Base-by-base conservation (phyloP, 1,139 yeast genomes). In the Suhomyces guaymorum region DNA sequence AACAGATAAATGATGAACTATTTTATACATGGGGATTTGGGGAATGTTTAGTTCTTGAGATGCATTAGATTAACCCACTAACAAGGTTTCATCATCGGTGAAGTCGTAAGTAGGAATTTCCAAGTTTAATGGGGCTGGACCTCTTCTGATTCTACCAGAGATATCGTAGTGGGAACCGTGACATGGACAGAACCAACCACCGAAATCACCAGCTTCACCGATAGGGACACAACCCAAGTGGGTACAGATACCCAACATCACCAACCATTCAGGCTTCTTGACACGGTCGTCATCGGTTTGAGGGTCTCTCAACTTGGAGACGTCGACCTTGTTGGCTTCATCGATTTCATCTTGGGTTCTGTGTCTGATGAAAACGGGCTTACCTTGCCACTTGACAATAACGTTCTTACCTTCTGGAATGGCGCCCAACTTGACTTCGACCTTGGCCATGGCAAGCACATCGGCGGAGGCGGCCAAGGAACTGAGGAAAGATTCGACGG, bases 141-240 rank as follows among this genome's bases (percentile, higher is more conserved):
- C 99, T 75, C 82, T 92, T 83, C 99, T 88, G 66, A 94, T 92
- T 83, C 99, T 92, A 67, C 99, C 99, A 48, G 97, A 84, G 73
- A 94, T 94, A 74, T 94, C 98, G 73, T 94, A 94, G 71, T 94
- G 98, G 64, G 98, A 92, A 80, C 98, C 99, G 77, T 94, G 99
- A 76, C 98, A 94, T 51, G 99, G 99, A 73, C 99, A 94, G 92
- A 94, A 94, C 98, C 98, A 94, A 63, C 98, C 98, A 66, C 97
- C 97, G 57, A 80, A 94, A 70, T 94, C 99, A 73, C 99, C 99
- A 48, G 97, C 86, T 74, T 94, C 98, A 65, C 99, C 98, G 61
- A 94, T 94, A 53, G 99, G 99, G 48, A 94, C 99, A 84, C 99
- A 94, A 68, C 99, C 99, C 76, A 94, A 82, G 68, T 94, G 99